Evolutionary conservation across 768 basidiomycete species (phyloP), one percentile per base, ranked within the genome.

Genomic region (Mycena leptocephala): DNA sequence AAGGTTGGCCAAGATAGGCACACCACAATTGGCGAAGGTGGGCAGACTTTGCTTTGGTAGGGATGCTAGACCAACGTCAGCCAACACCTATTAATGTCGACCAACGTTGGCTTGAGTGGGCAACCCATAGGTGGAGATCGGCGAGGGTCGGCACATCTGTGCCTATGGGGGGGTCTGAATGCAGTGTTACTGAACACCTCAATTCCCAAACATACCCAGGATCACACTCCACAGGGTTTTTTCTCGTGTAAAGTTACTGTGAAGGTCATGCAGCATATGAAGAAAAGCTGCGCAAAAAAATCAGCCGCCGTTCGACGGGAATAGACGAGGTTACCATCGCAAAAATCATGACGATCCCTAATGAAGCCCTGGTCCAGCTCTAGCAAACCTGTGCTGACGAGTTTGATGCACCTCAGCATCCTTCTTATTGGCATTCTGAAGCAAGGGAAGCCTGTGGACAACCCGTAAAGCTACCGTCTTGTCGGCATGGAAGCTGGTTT

Each of bases 401-500:
- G 2, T 5, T 16, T 3, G 68, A 67, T 28, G 48, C 51, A 3
- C 65, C 65, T 18, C 43, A 48, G n/a, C 35, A 67, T 24, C 5
- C 24, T 48, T 10, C 33, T 48, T 6, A 20, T 59, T 1, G 69
- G 69, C 6, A 58, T 70, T 16, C 24, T 70, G 51, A 81, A 81
- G 46, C 72, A 64, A 33, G 78, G 78, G 13, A 79, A 76, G 35
- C 39, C 64, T 2, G 69, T 51, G 8, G 32, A 61, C 10, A 51
- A 74, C 32, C 79, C 80, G 16, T 61, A 78, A 10, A 78, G 72
- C 43, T 81, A 80, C 53, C 56, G 74, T 0, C 51, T 76, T 10
- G 72, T 81, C 18, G 79, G 76, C 1, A 74, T 80, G 2, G 80
- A 81, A 30, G 76, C 76, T 41, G 77, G 78, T 62, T 37, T 80